Base-by-base conservation (phyloP, 2,329 filamentous ascomycete genomes). In the Leptographium radiaticola region DNA sequence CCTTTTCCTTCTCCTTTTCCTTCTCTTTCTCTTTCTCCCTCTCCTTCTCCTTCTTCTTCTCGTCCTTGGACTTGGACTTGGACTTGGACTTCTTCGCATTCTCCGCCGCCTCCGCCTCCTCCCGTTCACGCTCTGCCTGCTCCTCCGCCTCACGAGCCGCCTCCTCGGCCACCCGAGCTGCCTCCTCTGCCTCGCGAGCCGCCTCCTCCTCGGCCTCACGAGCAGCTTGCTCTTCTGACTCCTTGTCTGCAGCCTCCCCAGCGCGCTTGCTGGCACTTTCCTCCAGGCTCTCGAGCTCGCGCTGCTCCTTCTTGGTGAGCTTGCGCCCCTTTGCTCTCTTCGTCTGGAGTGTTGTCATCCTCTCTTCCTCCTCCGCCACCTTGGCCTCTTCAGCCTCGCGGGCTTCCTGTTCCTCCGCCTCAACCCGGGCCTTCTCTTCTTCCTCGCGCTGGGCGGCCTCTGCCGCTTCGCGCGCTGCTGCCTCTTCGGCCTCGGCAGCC, bases 1-100 rank as follows among this genome's bases (percentile, higher is more conserved):
- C 18, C 8, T 20, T n/a, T 18, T 50, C 25, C 15, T 31, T 8
- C 9, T 48, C 46, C 33, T n/a, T 16, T 1, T 49, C 46, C 33
- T 18, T 12, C 6, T 49, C 46, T 15, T 18, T 20, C 12, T 56
- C 54, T 47, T 59, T 58, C 33, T 45, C 40, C 49, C 58, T 58
- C 25, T 59, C 38, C 25, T 50, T 50, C 25, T 43, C 39, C 49
- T 42, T 43, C 10, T 50, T 39, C 38, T 33, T 50, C 38, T 50
- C 49, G 1, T 45, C 59, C 53, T 65, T 66, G 34, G 62, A 62
- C 52, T 68, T 68, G 33, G 63, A 56, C 62, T 73, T 74, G 33
- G 68, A 66, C 60, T 72, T 74, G 59, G 69, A 70, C 56, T 69
- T 68, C 44, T 67, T 59, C 1, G 61, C 61, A 49, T 49, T 58